Base-by-base conservation (phyloP, 768 basidiomycete genomes). In the Tulasnella sp. region DNA sequence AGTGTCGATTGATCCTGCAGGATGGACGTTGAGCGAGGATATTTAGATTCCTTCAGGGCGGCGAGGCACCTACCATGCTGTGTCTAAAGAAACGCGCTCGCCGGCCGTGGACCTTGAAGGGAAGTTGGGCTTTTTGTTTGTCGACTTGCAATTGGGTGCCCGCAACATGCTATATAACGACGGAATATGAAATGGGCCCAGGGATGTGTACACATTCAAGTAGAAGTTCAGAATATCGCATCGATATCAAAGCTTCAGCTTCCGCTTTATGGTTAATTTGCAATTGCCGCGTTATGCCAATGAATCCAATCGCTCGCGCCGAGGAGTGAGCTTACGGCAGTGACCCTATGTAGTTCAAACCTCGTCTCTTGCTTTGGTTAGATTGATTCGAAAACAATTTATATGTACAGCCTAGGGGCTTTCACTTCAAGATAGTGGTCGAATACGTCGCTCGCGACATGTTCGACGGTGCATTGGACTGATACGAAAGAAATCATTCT, bases 1-100 rank as follows among this genome's bases (percentile, higher is more conserved):
- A 95, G 86, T 67, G 87, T 88, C 77, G 85, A 85, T 68, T 90
- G 84, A 82, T 93, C 91, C 91, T 93, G 39, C 9, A 29, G 11
- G 12, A 37, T 11, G 14, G 36, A 31, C 3, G 14, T 39, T 42
- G 17, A 70, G n/a, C 69, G 9, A 49, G 19, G 49, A n/a, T 3
- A 49, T 49, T 49, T 9, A 4, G 58, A 34, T 34, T 34, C 31
- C 25, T 29, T 64, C 15, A 34, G 58, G n/a, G 25, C 15, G 58
- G 9, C 25, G 58, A 34, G 58, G 31, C 25, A 34, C 31, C 31
- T 64, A 34, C 58, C 58, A 64, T 64, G 58, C 11, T 8, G 22
- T n/a, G 17, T 12, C 29, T 70, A 1, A 25, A 31, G 69, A 37
- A n/a, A 3, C 36, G 68, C 31, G 31, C 36, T 31, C 64, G n/a